Evolutionary conservation across 208 protist species (phyloP).

Genomic region (Blastocrithidia nonstop): DNA sequence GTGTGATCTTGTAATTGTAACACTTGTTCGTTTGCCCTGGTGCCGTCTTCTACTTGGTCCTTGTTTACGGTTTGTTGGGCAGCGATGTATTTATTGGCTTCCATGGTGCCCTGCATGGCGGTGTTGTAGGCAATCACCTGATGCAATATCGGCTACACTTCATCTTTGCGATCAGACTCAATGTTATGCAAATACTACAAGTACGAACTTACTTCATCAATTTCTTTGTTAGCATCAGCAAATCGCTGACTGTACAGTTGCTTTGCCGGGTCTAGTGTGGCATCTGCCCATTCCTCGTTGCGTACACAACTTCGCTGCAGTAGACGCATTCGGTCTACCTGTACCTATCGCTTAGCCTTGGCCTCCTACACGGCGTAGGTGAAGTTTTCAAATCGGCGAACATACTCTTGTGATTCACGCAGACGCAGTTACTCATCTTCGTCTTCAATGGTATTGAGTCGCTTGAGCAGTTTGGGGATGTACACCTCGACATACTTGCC

Average conservation of each 20-base stretch:
- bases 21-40: neutral
- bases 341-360: conserved; percentile 41
- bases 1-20: neutral
- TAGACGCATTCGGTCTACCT: conserved; percentile 49
- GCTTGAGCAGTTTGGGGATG: conserved; percentile 82
- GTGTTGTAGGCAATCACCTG: conserved; percentile 28
- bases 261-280: conserved; percentile 45
- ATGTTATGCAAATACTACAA: conserved; percentile 38
- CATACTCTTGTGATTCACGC: conserved; percentile 55
- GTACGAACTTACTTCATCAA: conserved; percentile 55
- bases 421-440: conserved; percentile 43
- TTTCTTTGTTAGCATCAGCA: conserved; percentile 19
- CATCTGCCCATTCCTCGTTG: conserved; percentile 22
- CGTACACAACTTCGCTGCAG: conserved; percentile 23
- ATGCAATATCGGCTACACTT: conserved; percentile 58
- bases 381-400: conserved; percentile 57
- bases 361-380: conserved; percentile 64
- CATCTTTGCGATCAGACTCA: conserved; percentile 35
- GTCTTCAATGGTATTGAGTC: conserved; percentile 74
- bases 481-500: conserved; percentile 74
- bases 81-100: neutral
- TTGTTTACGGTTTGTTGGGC: neutral
- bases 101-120: conserved; percentile 1
- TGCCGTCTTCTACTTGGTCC: neutral
- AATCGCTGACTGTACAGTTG: conserved; percentile 18